Base-by-base conservation (phyloP, 2,329 filamentous ascomycete genomes). In the Aspergillus puulaauensis region DNA sequence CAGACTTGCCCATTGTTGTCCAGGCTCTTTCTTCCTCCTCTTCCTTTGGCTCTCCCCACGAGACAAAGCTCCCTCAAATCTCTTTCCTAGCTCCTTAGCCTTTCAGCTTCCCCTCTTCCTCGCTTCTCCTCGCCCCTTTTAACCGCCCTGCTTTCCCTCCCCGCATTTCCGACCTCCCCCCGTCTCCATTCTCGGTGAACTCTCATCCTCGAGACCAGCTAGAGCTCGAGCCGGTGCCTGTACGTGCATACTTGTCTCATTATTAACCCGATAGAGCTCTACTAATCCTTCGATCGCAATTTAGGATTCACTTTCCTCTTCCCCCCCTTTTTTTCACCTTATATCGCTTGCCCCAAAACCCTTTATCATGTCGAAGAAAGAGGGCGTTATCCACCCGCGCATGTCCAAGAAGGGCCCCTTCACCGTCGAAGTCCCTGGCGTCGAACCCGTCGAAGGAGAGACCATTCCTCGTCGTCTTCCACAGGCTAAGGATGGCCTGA, bases 401-500 rank as follows among this genome's bases (percentile, higher is more conserved):
- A 83, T 84, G 75, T 79, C 83, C 68, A 87, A 89, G 76, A 86
- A 86, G 74, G 83, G 86, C 35, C 90, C 91, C 14, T 93, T 88
- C 79, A 88, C 88, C 56, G 79, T 92, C 69, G 90, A 95, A 67
- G 85, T 83, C 11, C 79, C 89, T 15, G 89, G 87, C 67, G 85
- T 80, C 63, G 77, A 86, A 70, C 86, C 87, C 66, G 83, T 89
- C 60, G 81, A 88, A 6, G 91, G 91, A 78, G 91, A 96, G 80
- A 93, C 92, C 50, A 87, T 91, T 64, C 91, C 92, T 40, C 88
- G 90, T 66, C 85, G 91, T 58, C 87, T 96, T 73, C 81, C 85
- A 55, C 80, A 81, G 58, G 85, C 88, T 62, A 90, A 89, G 73
- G 82, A 96, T 66, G 86, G 83, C 52, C 86, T 96, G 58, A 78